Conservation (phyloP, 2,329 filamentous ascomycete genomes). For the Trichoderma hamatum region DNA sequence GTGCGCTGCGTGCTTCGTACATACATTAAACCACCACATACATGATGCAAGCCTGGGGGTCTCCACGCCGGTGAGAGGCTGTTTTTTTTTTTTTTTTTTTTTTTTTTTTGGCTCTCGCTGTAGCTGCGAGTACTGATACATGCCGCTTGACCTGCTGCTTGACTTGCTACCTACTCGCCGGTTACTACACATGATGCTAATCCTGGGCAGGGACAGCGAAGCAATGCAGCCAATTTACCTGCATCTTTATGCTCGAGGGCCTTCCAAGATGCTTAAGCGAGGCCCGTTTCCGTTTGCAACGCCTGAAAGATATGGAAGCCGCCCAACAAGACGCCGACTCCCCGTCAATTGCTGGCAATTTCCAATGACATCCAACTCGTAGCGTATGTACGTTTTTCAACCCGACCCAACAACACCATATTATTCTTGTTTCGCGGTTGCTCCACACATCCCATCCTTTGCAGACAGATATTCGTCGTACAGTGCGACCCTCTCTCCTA, state of each 20-base stretch:
- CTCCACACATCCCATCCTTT: not conserved
- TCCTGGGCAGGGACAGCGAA: constrained; percentile 4
- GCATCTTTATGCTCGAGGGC: not conserved
- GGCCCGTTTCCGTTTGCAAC: not conserved
- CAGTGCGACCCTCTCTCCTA: not conserved
- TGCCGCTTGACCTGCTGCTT: not conserved
- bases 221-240: constrained; percentile 10
- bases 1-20: not conserved
- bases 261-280: constrained; percentile 3
- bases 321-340: not conserved
- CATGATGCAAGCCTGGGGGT: not conserved
- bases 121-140: not conserved
- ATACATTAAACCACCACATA: not conserved
- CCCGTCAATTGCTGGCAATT: not conserved
- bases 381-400: not conserved
- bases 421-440: not conserved
- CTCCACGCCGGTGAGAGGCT: constrained; percentile 21
- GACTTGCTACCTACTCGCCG: not conserved
- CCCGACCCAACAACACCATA: not conserved
- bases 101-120: not conserved
- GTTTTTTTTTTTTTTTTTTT: no score
- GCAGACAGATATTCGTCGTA: not conserved
- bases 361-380: not conserved
- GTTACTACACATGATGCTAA: not conserved
- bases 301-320: not conserved